Percentiles rank a stretch among this genome's conserved stretches.
Conservation (phyloP, 495 filamentous ascomycete genomes). For the Aspergillus coremiiformis region DNA sequence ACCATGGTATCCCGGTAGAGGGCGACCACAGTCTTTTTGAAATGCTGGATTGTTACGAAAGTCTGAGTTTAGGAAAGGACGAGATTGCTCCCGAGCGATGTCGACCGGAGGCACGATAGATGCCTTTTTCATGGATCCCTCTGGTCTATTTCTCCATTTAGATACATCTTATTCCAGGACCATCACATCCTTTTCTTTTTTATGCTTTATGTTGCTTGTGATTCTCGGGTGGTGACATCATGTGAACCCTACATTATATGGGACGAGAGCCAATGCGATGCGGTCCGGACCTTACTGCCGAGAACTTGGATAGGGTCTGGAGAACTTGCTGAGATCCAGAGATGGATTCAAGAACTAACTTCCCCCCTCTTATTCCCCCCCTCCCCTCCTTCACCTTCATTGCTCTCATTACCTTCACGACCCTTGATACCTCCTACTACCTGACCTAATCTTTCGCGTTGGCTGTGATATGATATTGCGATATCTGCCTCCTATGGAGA, state of each 20-base stretch:
- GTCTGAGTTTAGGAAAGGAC: constrained; percentile 36
- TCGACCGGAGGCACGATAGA: not conserved
- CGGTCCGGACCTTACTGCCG: not conserved
- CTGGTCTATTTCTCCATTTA: no score
- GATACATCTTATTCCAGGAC: no score
- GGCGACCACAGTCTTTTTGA: constrained; percentile 23
- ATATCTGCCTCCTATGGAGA: not conserved
- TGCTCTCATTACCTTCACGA: no score
- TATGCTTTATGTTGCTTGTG: not conserved
- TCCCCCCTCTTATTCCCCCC: no score
- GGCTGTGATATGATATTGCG: no score
- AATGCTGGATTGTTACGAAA: constrained; percentile 41
- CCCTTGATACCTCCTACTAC: no score
- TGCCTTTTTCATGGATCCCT: no score
- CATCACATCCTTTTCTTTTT: no score
- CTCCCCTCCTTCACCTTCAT: no score
- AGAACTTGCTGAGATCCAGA: not conserved
- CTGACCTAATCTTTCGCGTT: no score
- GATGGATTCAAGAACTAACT: no score
- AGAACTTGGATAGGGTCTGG: not conserved
- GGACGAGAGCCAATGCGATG: not conserved
- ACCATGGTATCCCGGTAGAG: constrained; percentile 23
- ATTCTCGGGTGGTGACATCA: not conserved
- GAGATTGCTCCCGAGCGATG: constrained; percentile 22
- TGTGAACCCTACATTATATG: not conserved